Evolutionary conservation across 208 protist genomes (phyloP), one percentile per base, ranked within the genome.

Genomic region (Trypanosoma brucei): DNA sequence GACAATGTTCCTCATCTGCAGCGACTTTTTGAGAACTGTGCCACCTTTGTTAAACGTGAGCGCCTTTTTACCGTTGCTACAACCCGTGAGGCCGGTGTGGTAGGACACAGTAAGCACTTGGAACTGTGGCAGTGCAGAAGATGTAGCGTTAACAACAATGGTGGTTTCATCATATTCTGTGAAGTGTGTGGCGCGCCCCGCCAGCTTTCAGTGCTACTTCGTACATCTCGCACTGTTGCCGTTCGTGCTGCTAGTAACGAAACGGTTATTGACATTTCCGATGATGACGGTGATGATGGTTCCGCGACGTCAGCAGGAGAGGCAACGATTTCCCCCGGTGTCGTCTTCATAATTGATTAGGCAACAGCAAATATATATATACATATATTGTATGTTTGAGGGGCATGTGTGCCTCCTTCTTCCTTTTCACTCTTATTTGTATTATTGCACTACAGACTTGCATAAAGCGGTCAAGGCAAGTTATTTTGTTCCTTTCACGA

Each of bases 101-200:
- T 22, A 22, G 22, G 22, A 22, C 22, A 22, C 22, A 22, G 22
- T 22, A 22, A 22, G 22, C 22, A 22, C 22, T 22, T 14, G 53
- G 35, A n/a, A 37, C n/a, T 7, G 9, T 73, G 68, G 68, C 38
- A 33, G 8, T 73, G 68, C 50, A 49, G 13, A 37, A 55, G 40
- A 40, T 73, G 68, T 64, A 55, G 61, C n/a, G 62, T 73, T 73
- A 7, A 39, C 4, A 67, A 67, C 34, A 8, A 36, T 46, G 14
- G 53, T 30, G 48, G 11, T 13, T 37, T 13, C 30, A 63, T 67
- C 36, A 36, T 73, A 3, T 63, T 67, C 30, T 73, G 68, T 63
- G 68, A 73, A 36, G 31, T 73, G 44, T 73, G 68, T 62, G 61
- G 61, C 8, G 46, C 38, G 22, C 30, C 60, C n/a, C 59, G 60